Conservation (phyloP, 2,329 filamentous ascomycete species). For the Fusarium scirpi region DNA sequence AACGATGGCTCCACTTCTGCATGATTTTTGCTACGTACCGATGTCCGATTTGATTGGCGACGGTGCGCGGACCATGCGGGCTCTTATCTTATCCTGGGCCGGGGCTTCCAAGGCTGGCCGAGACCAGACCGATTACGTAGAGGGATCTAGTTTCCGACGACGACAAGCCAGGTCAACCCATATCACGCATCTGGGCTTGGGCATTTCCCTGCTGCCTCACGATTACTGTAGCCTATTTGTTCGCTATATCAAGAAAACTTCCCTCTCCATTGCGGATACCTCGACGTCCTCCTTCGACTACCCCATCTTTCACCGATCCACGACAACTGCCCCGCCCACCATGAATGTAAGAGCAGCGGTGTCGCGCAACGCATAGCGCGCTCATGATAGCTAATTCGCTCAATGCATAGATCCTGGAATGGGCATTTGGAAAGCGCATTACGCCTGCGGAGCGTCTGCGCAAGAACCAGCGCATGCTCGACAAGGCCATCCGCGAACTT, state of each 20-base stretch:
- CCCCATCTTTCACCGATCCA: slow-evolving; percentile 5
- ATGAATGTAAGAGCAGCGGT: slow-evolving; percentile 48
- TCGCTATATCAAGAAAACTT: neutral
- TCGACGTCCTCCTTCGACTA: neutral
- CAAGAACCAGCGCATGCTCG: slow-evolving; percentile 95
- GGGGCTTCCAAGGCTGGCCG: slow-evolving; percentile 25
- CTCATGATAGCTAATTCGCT: slow-evolving; percentile 38
- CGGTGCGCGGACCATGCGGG: slow-evolving; percentile 29
- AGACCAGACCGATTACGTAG: slow-evolving; percentile 35
- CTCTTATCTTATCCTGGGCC: slow-evolving; percentile 48
- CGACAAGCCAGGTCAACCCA: slow-evolving; percentile 31
- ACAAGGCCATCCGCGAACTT: slow-evolving; percentile 96
- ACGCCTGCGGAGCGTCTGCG: slow-evolving; percentile 92
- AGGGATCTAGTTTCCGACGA: slow-evolving; percentile 31
- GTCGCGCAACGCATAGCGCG: slow-evolving; percentile 28
- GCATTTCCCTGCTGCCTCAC: slow-evolving; percentile 39
- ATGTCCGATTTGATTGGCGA: slow-evolving; percentile 48
- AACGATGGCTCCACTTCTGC: slow-evolving; percentile 45
- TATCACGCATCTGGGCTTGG: slow-evolving; percentile 32
- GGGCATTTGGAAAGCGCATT: slow-evolving; percentile 99
- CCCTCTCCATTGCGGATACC: neutral
- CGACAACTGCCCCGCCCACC: slow-evolving; percentile 36
- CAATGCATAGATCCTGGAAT: slow-evolving; percentile 84
- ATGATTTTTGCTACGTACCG: slow-evolving; percentile 51
- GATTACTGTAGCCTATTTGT: slow-evolving; percentile 8